Evolutionary conservation across 1,139 yeast species (phyloP).

Genomic region (Hemisphaericaspora lyxosophila): DNA sequence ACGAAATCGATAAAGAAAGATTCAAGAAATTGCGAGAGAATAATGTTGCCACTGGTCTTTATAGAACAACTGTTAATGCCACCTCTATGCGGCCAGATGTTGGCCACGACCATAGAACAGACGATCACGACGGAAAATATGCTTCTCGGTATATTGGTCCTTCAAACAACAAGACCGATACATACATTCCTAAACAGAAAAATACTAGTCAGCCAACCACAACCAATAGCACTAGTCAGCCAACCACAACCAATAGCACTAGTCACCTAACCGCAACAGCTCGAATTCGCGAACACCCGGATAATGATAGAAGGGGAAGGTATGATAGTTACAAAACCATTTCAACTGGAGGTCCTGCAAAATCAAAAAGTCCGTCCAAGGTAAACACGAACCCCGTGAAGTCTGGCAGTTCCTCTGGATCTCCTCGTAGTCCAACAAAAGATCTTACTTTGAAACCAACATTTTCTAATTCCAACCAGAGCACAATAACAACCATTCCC

Average conservation of each 20-base stretch:
- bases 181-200: constrained; percentile 6
- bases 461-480: constrained; percentile 5
- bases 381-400: not conserved
- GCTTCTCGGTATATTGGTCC: not conserved
- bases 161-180: constrained; percentile 1
- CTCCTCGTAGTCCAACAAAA: not conserved
- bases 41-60: not conserved
- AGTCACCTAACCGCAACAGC: constrained; percentile 2
- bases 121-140: not conserved
- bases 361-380: not conserved
- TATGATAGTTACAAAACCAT: constrained; percentile 2
- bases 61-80: not conserved
- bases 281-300: constrained; percentile 1
- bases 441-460: constrained; percentile 4
- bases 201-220: too few relatives aligned
- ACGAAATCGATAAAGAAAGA: constrained; percentile 77
- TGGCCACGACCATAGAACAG: not conserved
- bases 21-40: constrained; percentile 36
- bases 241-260: too few relatives aligned
- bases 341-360: not conserved
- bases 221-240: too few relatives aligned
- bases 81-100: not conserved
- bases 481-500: not conserved
- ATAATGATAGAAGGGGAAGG: not conserved
- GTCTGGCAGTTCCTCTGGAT: not conserved